A percentile compares a stretch with the other conserved stretches of the same genome.
Evolutionary conservation across 495 filamentous ascomycete genomes (phyloP).

Genomic region (Hypomontagnella submonticulosa): DNA sequence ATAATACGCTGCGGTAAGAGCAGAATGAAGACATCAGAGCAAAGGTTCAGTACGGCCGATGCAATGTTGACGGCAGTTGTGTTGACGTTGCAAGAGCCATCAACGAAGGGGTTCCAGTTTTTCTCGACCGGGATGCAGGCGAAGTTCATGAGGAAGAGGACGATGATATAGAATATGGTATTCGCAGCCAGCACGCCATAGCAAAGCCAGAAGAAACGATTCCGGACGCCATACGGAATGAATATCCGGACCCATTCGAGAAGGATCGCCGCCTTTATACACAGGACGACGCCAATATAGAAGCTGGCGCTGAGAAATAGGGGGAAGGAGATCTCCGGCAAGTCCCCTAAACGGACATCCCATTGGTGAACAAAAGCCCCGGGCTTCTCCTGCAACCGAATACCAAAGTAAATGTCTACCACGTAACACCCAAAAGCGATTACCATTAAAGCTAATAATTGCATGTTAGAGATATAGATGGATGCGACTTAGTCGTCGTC

Average conservation of each 20-base stretch:
- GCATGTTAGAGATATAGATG: slow-evolving; percentile 10
- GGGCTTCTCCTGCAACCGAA: slow-evolving; percentile 25
- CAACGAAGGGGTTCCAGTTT: slow-evolving; percentile 32
- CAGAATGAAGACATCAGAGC: slow-evolving; percentile 51
- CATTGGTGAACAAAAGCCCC: slow-evolving; percentile 50
- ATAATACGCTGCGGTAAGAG: slow-evolving; percentile 50
- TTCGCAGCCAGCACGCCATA: slow-evolving; percentile 54
- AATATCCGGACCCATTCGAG: slow-evolving; percentile 51
- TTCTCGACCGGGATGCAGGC: slow-evolving; percentile 53
- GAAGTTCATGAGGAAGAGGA: slow-evolving; percentile 58
- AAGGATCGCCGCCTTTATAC: slow-evolving; percentile 52
- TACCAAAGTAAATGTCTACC: slow-evolving; percentile 31
- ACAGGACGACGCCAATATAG: slow-evolving; percentile 30
- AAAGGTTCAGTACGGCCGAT: slow-evolving; percentile 47
- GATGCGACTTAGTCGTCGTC: not conserved
- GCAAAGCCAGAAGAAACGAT: slow-evolving; percentile 45
- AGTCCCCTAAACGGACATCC: slow-evolving; percentile 38
- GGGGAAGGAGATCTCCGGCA: slow-evolving; percentile 30
- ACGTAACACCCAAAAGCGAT: slow-evolving; percentile 37
- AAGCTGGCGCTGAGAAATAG: slow-evolving; percentile 40
- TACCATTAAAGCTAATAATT: slow-evolving; percentile 31
- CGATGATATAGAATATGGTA: slow-evolving; percentile 54
- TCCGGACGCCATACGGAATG: slow-evolving; percentile 41
- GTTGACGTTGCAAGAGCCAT: slow-evolving; percentile 39
- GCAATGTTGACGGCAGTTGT: slow-evolving; percentile 34